Base-by-base conservation (phyloP, 352 stramenopile genomes). In the Peronosclerospora sorghi region DNA sequence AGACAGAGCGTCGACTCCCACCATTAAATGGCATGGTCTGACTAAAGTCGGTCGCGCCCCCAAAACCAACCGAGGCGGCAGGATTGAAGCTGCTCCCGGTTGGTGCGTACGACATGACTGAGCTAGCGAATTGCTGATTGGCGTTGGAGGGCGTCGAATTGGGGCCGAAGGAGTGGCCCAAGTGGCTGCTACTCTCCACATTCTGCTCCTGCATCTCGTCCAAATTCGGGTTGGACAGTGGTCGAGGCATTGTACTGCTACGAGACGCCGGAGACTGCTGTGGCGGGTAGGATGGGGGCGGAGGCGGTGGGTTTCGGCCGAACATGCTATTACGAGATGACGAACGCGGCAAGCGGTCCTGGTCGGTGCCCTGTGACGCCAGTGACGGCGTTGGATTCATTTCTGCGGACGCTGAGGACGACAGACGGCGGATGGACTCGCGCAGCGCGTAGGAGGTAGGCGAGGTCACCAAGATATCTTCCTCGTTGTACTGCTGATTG, bases 381-480 rank as follows among this genome's bases (percentile, higher is more conserved):
- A 41, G 63, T 13, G 53, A 17, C 27, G 52, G 44, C 20, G 65
- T 45, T 26, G 61, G 41, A 39, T 68, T 51, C 38, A 61, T 59
- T n/a, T 68, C 56, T 12, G 61, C 54, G 7, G 66, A 80, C 15
- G 66, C 56, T 19, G 65, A 62, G 21, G 74, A 89, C 39, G 68
- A 86, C 34, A 75, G 86, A 27, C 71, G 77, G 14, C 73, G 77
- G 45, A 90, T 71, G 13, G 77, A 90, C 55, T 87, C 75, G 52
- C 77, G 74, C 51, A 74, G 60, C 29, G 72, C 66, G 35, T 86
- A 85, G 35, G 74, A 87, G 36, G 74, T 87, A 37, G 77, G 77
- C 35, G 77, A 90, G 48, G 77, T 90, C 49, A 90, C 77, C n/a
- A 66, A 49, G 46, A 90, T 84, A 45, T 87, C 72, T 8, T 86